phyloP scores from a whole-genome alignment of 2,329 filamentous ascomycete species.

The Fusarium xylarioides region DNA sequence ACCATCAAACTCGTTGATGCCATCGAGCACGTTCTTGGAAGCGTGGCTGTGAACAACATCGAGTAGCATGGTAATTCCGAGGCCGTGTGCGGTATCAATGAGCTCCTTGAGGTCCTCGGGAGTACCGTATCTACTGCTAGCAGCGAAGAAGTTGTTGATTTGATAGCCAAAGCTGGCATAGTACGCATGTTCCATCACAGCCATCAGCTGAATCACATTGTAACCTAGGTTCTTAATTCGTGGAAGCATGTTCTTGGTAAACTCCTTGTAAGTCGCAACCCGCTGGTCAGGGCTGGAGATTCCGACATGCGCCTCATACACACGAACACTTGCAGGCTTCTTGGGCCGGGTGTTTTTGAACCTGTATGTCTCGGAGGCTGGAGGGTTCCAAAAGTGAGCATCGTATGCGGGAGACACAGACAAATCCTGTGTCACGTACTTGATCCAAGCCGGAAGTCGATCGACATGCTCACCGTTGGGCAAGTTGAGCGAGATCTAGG shows the following conservation, averaged over 20 bases:
- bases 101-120: conserved; percentile 97
- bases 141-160: conserved; percentile 98
- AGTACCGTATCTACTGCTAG: conserved; percentile 91
- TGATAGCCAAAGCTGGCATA: conserved; percentile 99
- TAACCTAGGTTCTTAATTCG: conserved; percentile 91
- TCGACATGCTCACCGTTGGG: conserved; percentile 84
- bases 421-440: conserved; percentile 93
- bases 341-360: conserved; percentile 86
- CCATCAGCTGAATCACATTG: conserved; percentile 98
- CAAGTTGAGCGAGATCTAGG: conserved; percentile 82
- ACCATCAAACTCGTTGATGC: conserved; percentile 94
- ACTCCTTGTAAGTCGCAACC: conserved; percentile 96
- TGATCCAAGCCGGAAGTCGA: conserved; percentile 95
- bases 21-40: conserved; percentile 96
- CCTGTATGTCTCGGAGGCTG: conserved; percentile 75
- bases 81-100: conserved; percentile 89
- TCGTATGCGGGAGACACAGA: conserved; percentile 91
- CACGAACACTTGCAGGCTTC: conserved; percentile 85
- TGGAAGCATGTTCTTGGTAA: conserved; percentile 90
- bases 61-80: conserved; percentile 90
- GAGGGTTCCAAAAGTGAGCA: conserved; percentile 96
- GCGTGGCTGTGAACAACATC: conserved; percentile 98
- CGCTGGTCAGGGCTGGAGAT: conserved; percentile 91
- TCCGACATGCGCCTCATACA: conserved; percentile 98
- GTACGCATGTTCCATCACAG: conserved; percentile 99